Base-by-base conservation (phyloP, 768 basidiomycete genomes). In the Mycena rosella region DNA sequence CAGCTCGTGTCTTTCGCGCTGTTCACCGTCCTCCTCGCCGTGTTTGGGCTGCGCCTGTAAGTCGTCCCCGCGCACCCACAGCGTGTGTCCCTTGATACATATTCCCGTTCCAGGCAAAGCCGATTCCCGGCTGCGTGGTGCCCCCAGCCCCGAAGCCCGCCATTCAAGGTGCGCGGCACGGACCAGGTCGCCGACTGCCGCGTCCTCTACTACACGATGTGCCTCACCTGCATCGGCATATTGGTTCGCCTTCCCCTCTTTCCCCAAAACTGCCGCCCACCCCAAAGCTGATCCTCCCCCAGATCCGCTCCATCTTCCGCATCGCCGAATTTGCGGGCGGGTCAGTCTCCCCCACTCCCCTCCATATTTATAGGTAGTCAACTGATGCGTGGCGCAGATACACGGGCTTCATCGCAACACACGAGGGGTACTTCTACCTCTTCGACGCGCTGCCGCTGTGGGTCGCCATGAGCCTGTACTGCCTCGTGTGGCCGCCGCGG, bases 221-320 rank as follows among this genome's bases (percentile, higher is more conserved):
- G 18, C 36, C 9, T 55, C 53, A 32, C n/a, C 20, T 55, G 53
- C 27, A 20, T 22, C 24, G 53, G 34, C 32, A 36, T 55, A 14
- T 34, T 55, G 8, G 53, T 55, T 2, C 6, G 53, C 30, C 38
- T 34, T 6, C 32, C 32, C 32, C 32, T 11, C 32, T 11, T 11
- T 34, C 32, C n/a, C 13, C 44, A 5, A 6, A 6, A 9, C 26
- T 13, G 13, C 13, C 26, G 26, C 22, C 27, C 17, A 22, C 42
- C 18, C 22, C 17, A 9, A n/a, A n/a, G n/a, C n/a, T n/a, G n/a
- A n/a, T n/a, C 15, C 18, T 55, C 14, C 53, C 22, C 11, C 52
- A 55, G 53, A 36, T 55, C 53, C 53, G 53, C 11, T 36, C 32
- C 20, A 36, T 38, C 36, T 55, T 36, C 53, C 53, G 53, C 53